phyloP scores from a whole-genome alignment of 1,139 yeast genomes.

The Lodderomyces pseudojiufengensis region DNA sequence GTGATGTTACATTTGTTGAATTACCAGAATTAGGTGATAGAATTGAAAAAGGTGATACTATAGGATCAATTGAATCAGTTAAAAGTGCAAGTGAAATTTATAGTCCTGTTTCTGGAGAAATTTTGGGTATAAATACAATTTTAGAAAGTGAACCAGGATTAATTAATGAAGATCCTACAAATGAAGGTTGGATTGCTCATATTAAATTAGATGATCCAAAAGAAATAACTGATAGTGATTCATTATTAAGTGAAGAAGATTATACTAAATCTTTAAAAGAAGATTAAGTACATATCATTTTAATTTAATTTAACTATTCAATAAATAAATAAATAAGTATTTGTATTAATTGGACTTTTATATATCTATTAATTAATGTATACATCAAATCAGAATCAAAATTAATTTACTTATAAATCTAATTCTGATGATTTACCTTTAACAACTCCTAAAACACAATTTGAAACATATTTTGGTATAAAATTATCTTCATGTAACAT shows the following conservation, averaged over 20 bases:
- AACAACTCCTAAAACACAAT: constrained; percentile 47
- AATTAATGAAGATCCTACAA: constrained; percentile 86
- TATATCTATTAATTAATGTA: no score
- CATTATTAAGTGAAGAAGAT: constrained; percentile 46
- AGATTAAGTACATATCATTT: no score
- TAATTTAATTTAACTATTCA: no score
- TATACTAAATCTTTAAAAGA: constrained; percentile 64
- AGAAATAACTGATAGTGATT: constrained; percentile 23
- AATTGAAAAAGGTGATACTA: constrained; percentile 71
- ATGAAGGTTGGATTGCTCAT: constrained; percentile 91
- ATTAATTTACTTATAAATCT: constrained; percentile 1
- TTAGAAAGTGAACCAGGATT: constrained; percentile 72
- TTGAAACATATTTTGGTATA: constrained; percentile 45
- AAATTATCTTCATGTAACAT: constrained; percentile 56
- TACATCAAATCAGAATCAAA: no score
- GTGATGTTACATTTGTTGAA: constrained; percentile 94
- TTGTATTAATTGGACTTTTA: no score
- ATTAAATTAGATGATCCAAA: constrained; percentile 48
- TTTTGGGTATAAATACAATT: constrained; percentile 64
- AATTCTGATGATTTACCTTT: constrained; percentile 43
- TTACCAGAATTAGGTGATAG: constrained; percentile 72
- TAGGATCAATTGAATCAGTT: constrained; percentile 93
- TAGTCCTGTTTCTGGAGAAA: constrained; percentile 78
- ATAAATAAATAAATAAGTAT: no score
- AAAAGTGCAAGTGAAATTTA: constrained; percentile 93